Base-by-base conservation (phyloP, 805 yeast genomes). In the Cyberlindnera maclurae region DNA sequence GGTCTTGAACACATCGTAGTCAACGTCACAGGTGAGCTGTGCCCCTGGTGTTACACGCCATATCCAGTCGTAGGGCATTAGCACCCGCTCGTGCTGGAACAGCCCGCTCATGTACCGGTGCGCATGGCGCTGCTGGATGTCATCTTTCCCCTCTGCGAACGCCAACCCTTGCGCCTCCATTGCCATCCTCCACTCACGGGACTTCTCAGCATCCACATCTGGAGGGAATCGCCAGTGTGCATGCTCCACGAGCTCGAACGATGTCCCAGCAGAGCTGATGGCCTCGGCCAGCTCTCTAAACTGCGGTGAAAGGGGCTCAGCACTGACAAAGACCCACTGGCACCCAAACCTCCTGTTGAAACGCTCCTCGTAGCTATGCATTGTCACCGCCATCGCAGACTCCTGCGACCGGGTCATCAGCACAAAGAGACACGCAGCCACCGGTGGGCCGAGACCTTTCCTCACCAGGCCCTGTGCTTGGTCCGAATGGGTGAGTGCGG, bases 31-130 rank as follows among this genome's bases (percentile, higher is more conserved):
- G 40, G 55, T 66, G 35, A 77, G 59, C 32, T 63, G 60, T 27
- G 75, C 70, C 31, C 74, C 79, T 10, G 87, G 84, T 58, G 80
- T 88, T 32, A 82, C 77, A 41, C 87, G 65, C 89, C 88, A 81
- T 54, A 74, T 79, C 55, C 74, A 83, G 36, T 71, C 75, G 58
- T 79, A 81, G 5, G 68, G 66, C 36, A 62, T 54, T 57, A 84
- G 55, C 31, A 79, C 57, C 33, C 70, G 70, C 54, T 81, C 84
- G 31, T 70, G 60, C 56, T 68, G 76, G 58, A 83, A 77, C 48
- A 78, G 80, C 77, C 31, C 65, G 9, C 65, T 52, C 38, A 58
- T 57, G 35, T 50, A 64, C 40, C 68, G 56, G 34, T 62, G 37
- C 88, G 81, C 81, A 55, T 79, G 82, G 40, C 89, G 65, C 54